Conservation (phyloP, 1,139 yeast genomes). For the Lodderomyces margitis region DNA sequence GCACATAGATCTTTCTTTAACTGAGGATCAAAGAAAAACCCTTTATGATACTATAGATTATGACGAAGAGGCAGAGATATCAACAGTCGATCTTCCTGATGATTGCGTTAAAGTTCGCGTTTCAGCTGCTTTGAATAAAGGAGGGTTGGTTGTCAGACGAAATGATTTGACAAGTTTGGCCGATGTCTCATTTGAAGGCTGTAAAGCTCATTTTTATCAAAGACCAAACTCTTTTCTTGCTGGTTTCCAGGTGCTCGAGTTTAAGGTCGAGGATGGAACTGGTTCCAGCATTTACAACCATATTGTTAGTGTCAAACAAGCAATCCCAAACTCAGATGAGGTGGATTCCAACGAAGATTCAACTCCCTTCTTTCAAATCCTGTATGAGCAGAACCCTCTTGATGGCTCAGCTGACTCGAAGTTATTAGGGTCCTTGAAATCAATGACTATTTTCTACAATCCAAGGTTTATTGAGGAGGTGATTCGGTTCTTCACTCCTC, state of each 20-base stretch:
- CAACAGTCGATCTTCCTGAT: conserved; percentile 65
- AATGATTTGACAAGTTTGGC: conserved; percentile 52
- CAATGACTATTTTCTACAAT: conserved; percentile 89
- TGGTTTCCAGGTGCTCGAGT: conserved; percentile 72
- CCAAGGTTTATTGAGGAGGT: conserved; percentile 77
- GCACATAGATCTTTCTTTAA: conserved; percentile 36
- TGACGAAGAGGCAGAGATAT: conserved; percentile 60
- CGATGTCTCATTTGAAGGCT: conserved; percentile 79
- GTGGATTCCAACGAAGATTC: conserved; percentile 8
- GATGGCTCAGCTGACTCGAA: conserved; percentile 81
- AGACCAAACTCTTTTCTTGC: conserved; percentile 77
- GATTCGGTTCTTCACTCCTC: conserved; percentile 77
- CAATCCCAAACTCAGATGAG: background rate
- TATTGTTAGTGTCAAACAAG: conserved; percentile 80
- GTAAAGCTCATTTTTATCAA: conserved; percentile 69
- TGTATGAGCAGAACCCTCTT: conserved; percentile 83
- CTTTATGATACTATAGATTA: conserved; percentile 92
- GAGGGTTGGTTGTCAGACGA: conserved; percentile 66
- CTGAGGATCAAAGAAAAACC: conserved; percentile 74
- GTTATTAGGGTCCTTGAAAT: conserved; percentile 69
- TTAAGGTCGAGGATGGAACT: conserved; percentile 86
- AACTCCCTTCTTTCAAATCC: conserved; percentile 73
- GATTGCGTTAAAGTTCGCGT: conserved; percentile 70
- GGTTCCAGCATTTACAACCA: conserved; percentile 72
- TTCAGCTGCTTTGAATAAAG: conserved; percentile 66